These are phyloP conservation scores for Heliosperma pusillum DNA, from an alignment of 148 eudicot species.

Conservation along the genomic window DNA sequence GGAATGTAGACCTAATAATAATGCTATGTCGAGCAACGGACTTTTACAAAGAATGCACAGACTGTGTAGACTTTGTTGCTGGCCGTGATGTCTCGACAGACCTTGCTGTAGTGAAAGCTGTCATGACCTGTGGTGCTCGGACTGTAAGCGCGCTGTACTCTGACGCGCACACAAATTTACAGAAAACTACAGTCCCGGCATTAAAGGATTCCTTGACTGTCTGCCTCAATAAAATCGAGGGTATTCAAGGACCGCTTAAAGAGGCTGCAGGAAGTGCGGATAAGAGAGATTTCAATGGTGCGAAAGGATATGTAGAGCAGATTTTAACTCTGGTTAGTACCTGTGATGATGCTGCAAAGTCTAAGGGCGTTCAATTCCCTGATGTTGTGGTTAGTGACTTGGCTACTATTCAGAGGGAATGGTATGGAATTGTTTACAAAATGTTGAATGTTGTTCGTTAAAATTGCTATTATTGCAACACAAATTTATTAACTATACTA, in stretches of 20 bases:
- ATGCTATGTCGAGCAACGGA: conserved; percentile 7
- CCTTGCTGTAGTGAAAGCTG: background rate
- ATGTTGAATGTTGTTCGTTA: background rate
- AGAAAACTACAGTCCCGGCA: background rate
- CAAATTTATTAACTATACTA: background rate
- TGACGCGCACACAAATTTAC: background rate
- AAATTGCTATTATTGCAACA: background rate
- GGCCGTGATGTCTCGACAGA: conserved; percentile 11
- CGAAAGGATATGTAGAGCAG: no score
- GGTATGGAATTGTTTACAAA: background rate
- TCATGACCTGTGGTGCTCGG: conserved; percentile 15
- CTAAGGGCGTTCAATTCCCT: conserved; percentile 20
- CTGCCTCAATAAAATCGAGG: conserved; percentile 16
- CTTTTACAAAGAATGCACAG: background rate
- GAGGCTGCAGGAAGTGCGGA: background rate
- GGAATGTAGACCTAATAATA: background rate
- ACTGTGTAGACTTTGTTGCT: conserved; percentile 13
- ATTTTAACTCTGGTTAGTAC: background rate
- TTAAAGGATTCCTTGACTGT: conserved; percentile 1
- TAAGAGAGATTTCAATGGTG: no score
- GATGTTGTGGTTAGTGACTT: background rate
- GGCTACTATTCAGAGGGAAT: background rate
- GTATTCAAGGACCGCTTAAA: background rate
- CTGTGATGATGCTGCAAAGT: background rate
- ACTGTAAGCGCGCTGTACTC: background rate